These are phyloP conservation scores for Cryphonectria japonica DNA, from an alignment of 2,329 filamentous ascomycete genomes.

Conservation along the genomic window DNA sequence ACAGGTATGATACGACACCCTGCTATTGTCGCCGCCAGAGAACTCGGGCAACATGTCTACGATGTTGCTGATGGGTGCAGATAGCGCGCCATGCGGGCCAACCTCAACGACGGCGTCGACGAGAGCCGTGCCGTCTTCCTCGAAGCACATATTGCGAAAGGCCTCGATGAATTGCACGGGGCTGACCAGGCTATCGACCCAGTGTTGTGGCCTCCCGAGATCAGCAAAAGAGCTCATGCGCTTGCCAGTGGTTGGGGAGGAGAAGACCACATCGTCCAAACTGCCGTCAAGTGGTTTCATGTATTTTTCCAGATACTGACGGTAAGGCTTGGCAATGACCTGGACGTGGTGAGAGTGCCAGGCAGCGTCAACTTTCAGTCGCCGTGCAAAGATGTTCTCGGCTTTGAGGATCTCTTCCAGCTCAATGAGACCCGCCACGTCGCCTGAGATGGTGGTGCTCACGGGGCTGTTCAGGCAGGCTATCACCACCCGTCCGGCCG, in stretches of 20 bases:
- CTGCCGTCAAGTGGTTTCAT: neutral
- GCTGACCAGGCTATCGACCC: constrained; percentile 8
- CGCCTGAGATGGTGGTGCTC: constrained; percentile 40
- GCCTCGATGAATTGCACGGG: constrained; percentile 15
- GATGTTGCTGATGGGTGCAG: neutral
- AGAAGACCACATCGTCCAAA: neutral
- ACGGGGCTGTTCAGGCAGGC: constrained; percentile 18
- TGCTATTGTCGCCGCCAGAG: neutral
- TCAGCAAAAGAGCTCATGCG: neutral
- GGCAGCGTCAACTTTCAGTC: constrained; percentile 35
- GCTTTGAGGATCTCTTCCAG: constrained; percentile 33
- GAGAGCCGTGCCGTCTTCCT: neutral
- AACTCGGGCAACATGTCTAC: constrained; percentile 8
- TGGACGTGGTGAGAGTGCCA: constrained; percentile 40
- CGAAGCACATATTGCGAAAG: constrained; percentile 5
- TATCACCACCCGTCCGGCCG: constrained; percentile 6
- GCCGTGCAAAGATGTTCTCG: constrained; percentile 35
- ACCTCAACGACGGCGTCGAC: constrained; percentile 14
- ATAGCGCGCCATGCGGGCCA: constrained; percentile 13
- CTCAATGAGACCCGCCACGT: constrained; percentile 34
- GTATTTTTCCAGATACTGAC: constrained; percentile 28
- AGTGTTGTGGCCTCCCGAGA: constrained; percentile 32
- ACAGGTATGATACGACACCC: constrained; percentile 7
- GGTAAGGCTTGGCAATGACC: constrained; percentile 24
- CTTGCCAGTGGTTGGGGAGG: constrained; percentile 7